Conservation (phyloP, 768 basidiomycete species). For the Suillus bovinus region DNA sequence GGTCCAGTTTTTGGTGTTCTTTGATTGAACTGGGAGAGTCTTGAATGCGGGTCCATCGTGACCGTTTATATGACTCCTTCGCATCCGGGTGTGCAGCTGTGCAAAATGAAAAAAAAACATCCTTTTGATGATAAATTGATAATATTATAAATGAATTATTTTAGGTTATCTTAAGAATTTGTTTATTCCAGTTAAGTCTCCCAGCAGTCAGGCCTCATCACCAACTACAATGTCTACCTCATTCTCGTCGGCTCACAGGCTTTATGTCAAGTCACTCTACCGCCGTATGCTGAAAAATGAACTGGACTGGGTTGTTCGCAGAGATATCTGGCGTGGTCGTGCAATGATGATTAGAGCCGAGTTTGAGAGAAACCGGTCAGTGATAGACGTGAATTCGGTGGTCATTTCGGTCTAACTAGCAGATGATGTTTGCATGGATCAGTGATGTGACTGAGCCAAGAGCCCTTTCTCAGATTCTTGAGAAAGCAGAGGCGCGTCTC, state of each 20-base stretch:
- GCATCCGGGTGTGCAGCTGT: background rate
- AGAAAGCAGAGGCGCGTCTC: conserved; percentile 76
- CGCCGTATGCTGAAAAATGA: conserved; percentile 83
- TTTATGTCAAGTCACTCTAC: conserved; percentile 91
- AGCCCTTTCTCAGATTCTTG: conserved; percentile 72
- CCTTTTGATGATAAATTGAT: background rate
- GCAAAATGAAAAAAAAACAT: background rate
- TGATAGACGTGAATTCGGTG: conserved; percentile 22
- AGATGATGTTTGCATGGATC: background rate
- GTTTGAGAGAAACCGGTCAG: conserved; percentile 89
- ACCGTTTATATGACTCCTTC: conserved; percentile 3
- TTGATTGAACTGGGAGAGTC: conserved; percentile 72
- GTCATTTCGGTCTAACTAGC: background rate
- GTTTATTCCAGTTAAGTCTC: conserved; percentile 1
- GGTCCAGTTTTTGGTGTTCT: conserved; percentile 71
- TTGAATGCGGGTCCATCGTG: conserved; percentile 78
- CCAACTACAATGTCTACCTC: conserved; percentile 50
- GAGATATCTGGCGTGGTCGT: conserved; percentile 84
- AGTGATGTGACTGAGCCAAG: conserved; percentile 87
- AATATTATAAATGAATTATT: conserved; percentile 1
- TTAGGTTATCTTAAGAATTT: conserved; percentile 1
- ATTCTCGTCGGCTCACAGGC: conserved; percentile 74
- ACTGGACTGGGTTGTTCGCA: conserved; percentile 85
- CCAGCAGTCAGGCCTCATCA: background rate
- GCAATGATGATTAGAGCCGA: conserved; percentile 87